Evolutionary conservation across 1,139 yeast species (phyloP), one percentile per base, ranked within the genome.

Genomic region (Schizosaccharomyces versatilis): DNA sequence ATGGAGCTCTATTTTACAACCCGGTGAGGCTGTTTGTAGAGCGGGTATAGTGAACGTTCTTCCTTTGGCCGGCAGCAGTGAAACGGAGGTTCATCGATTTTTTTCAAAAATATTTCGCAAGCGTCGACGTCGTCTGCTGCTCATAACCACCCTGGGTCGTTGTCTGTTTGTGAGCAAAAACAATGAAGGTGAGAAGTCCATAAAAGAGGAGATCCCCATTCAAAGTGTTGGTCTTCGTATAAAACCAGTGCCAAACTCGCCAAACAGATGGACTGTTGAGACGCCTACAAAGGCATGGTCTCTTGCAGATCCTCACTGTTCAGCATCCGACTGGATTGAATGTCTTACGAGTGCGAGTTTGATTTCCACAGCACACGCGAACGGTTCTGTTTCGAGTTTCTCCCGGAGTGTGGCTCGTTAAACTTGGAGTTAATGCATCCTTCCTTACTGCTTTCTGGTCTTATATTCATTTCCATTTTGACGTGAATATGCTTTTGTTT

Each of bases 371-470:
- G n/a, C 49, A 8, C 32, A 19, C 6, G 49, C 14, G 9, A 44
- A 44, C 19, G 38, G 32, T 24, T 44, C 49, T 44, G 49, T 44
- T 44, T 19, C 49, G n/a, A 44, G 49, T 32, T 44, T 44, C 32
- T 44, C 38, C 5, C 19, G 49, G n/a, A 44, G 49, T n/a, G 32
- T 44, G 19, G 49, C 49, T 17, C 19, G 49, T 24, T 24, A 24
- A 24, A 24, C 32, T 61, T 61, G 42, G 61, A 61, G 42, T 61
- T 61, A 12, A 60, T 60, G 63, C 63, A 61, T 10, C 63, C 60
- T 32, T 61, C 63, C 14, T 55, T 58, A 1, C 63, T 58, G 38
- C 55, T 54, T 52, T 61, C 62, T 8, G 63, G 63, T 39, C 32
- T 24, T 24, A 24, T 24, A 24, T 24, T 24, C 32, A 24, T 24